A percentile compares a stretch with the other conserved stretches of the same genome.
phyloP scores from a whole-genome alignment of 306 rosid species.

The Bauhinia variegata region DNA sequence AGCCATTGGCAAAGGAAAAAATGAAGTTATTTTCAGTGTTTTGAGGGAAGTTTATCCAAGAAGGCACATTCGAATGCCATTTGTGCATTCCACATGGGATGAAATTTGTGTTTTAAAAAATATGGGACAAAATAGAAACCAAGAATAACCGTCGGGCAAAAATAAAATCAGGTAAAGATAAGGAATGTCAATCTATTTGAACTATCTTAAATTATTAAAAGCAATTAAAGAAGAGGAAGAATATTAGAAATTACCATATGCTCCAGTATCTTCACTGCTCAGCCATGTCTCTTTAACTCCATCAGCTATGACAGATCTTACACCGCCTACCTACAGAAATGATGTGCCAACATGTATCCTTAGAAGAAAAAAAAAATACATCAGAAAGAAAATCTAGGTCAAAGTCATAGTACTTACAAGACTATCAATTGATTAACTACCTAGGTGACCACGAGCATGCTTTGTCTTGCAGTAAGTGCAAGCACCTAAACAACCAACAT shows the following conservation, averaged over 20 bases:
- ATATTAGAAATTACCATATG: constrained; percentile 67
- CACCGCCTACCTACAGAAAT: constrained; percentile 73
- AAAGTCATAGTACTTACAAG: constrained; percentile 60
- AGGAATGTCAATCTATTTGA: too few species aligned
- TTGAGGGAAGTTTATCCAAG: too few species aligned
- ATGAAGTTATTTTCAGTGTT: too few species aligned
- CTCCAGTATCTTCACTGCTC: constrained; percentile 99
- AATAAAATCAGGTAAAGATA: too few species aligned
- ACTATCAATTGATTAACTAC: constrained; percentile 88
- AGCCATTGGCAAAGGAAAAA: too few species aligned
- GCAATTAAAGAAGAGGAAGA: constrained; percentile 18
- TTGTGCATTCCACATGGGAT: too few species aligned
- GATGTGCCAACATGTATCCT: constrained; percentile 22
- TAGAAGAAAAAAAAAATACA: not conserved
- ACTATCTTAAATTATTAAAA: not conserved
- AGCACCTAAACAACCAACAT: constrained; percentile 99
- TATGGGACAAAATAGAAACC: too few species aligned
- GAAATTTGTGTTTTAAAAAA: too few species aligned
- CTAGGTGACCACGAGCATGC: constrained; percentile 99
- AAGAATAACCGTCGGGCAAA: too few species aligned
- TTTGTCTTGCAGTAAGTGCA: constrained; percentile 98
- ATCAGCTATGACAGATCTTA: constrained; percentile 76
- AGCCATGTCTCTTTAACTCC: constrained; percentile 96
- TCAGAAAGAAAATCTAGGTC: not conserved
- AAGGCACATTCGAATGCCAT: too few species aligned